phyloP scores from a whole-genome alignment of 352 stramenopile genomes.

The Phytophthora rubi region DNA sequence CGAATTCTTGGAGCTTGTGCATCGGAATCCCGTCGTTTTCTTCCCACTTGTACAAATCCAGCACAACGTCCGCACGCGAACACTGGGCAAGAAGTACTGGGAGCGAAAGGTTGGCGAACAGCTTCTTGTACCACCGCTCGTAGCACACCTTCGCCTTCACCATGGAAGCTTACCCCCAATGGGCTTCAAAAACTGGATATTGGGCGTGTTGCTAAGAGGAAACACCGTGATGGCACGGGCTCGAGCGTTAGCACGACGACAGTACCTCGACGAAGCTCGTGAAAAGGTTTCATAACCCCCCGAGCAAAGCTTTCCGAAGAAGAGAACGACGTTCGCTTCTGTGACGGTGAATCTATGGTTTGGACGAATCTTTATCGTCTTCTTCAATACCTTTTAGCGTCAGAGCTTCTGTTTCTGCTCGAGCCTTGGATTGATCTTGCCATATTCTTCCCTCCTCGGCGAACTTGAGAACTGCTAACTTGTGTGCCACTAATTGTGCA shows the following conservation, averaged over 20 bases:
- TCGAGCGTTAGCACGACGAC: conserved; percentile 30
- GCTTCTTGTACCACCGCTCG: conserved; percentile 30
- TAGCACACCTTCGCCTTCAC: conserved; percentile 46
- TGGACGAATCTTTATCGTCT: conserved; percentile 2
- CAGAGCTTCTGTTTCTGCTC: conserved; percentile 19
- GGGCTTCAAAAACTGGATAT: conserved; percentile 40
- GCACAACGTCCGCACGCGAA: conserved; percentile 41
- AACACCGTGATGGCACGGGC: conserved; percentile 34
- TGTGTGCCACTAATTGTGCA: neutral
- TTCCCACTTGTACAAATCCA: conserved; percentile 58
- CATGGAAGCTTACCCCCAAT: conserved; percentile 38
- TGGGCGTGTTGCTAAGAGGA: conserved; percentile 28
- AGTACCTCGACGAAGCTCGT: conserved; percentile 28
- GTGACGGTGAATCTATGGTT: conserved; percentile 2
- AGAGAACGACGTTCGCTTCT: too few relatives aligned
- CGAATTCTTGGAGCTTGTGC: conserved; percentile 39
- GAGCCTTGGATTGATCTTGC: neutral
- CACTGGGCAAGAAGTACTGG: conserved; percentile 53
- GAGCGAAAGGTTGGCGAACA: conserved; percentile 46
- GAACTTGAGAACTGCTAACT: neutral
- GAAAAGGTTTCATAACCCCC: neutral
- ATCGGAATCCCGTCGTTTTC: conserved; percentile 48
- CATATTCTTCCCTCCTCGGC: neutral
- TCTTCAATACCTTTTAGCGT: conserved; percentile 17
- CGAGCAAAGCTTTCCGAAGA: neutral